Evolutionary conservation across 805 yeast species (phyloP), one percentile per base, ranked within the genome.

Genomic region (Wickerhamiella azyma): DNA sequence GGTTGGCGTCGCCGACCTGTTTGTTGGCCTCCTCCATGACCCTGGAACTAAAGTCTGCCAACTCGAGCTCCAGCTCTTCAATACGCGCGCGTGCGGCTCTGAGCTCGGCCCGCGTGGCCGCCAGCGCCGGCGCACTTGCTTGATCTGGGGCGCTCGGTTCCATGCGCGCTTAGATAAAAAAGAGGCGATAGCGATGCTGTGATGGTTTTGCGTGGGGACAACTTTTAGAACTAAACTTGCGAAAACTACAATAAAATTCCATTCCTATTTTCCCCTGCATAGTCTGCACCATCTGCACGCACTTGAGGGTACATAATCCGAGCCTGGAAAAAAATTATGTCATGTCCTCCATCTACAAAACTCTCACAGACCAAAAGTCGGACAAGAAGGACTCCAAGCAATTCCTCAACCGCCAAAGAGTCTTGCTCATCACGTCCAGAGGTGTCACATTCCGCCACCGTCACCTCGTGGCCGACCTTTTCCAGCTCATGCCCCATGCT

Each of bases 401-500:
- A 32, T 82, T 77, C 62, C 75, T 76, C 64, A 89, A 89, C 66
- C 81, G 83, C 63, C 97, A 89, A 65, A 74, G 95, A 57, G 85
- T 88, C 35, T 69, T 92, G 50, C 72, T 92, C 49, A 82, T 89
- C 57, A 82, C 96, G 3, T 86, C 96, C 36, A 77, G 98, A 63
- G 98, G 98, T 54, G 83, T 89, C 48, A 86, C 95, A 26, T 85
- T 48, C 50, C 81, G 98, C 68, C 97, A 92, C 61, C 86, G 98
- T 60, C 97, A 92, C 66, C 68, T 92, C 58, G 85, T 92, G 52
- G 74, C 75, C 54, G 97, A 92, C 66, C 67, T 92, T 51, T 68
- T 77, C 53, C 66, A 76, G 18, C 69, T 92, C 62, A 67, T 92
- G 62, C 98, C 98, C 47, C 98, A 92, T 61, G 81, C 94, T 37